Base-by-base conservation (phyloP, 768 basidiomycete species). In the Bullera alba region DNA sequence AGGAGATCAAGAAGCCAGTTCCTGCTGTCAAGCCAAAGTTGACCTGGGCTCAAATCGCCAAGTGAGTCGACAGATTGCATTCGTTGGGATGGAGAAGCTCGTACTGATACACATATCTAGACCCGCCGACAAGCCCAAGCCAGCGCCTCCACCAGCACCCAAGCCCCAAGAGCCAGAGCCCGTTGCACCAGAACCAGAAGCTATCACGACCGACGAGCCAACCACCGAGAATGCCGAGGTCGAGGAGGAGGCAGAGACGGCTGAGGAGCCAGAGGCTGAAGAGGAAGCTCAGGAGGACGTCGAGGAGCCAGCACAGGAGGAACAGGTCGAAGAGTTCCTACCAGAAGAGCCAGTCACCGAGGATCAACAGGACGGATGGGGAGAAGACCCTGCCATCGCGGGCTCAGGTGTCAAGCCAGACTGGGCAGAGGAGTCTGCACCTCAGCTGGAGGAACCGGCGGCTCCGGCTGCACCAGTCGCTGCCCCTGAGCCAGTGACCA, bases 41-140 rank as follows among this genome's bases (percentile, higher is more conserved):
- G 60, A 73, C 70, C 35, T 74, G 73, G 73, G 73, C 73, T 22
- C 73, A 74, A 48, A 74, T 74, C 54, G 73, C 73, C 37, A 70
- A 67, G 71, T 73, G 48, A 56, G 72, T 63, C 1, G 32, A 5
- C 17, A 15, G 19, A 22, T 26, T 15, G 39, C 29, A 17, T 34
- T 8, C 23, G 14, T 16, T 17, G 15, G 15, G 4, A 19, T 21
- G 16, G 12, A 25, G 5, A 15, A 22, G 27, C 17, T 14, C 23
- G 14, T 41, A 26, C 50, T 49, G 42, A 49, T 25, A 1, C 15
- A 4, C 19, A 26, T 34, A 34, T 36, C 5, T 51, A 67, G 67
- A 51, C 67, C 71, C 28, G 52, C 43, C 34, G 63, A 69, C 30
- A 72, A 72, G 49, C 73, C 69, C 45, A 69, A 69, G 54, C 62